Evolutionary conservation across 768 basidiomycete genomes (phyloP), one percentile per base, ranked within the genome.

Genomic region (Russula virescens): DNA sequence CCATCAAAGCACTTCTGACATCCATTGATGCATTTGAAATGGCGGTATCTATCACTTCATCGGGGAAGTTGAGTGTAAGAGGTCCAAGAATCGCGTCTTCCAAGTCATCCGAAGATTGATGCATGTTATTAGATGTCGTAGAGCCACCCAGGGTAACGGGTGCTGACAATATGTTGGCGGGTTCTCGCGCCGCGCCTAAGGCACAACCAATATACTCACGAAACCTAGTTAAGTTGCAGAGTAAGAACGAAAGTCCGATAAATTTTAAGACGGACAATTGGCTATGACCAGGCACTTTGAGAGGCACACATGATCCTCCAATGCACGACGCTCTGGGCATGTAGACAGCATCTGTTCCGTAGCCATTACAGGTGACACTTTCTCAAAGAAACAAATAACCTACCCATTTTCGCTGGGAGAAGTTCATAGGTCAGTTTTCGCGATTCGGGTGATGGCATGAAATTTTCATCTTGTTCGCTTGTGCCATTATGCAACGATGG

Each of bases 391-490:
- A 58, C 6, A 47, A 8, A 14, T 40, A 21, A 49, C 63, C 31
- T 55, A 64, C 63, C 63, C 53, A 64, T 64, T 55, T 50, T 43
- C 10, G 52, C 47, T 8, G 38, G 16, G 21, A 63, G 38, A 21
- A 63, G 47, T 40, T 60, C 53, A 45, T 26, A 9, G n/a, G 50
- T 38, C 10, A 46, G 63, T 21, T n/a, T 31, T 31, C 9, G 52
- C 1, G 53, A 42, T 28, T 60, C 63, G 25, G 42, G 54, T 2
- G 47, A 55, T 21, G 31, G 53, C 11, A 23, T 53, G n/a, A 64
- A 64, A 13, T 45, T 48, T 25, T 43, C 51, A 38, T 50, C 40
- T 18, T 26, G 53, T 25, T 55, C 48, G 40, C 34, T 49, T 35
- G 45, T 3, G 34, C 47, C 34, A 8, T 54, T 25, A 55, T 50